Percentiles rank a stretch among this genome's conserved stretches.
Evolutionary conservation across 2,329 filamentous ascomycete genomes (phyloP).

Genomic region (Lecanicillium sp.): DNA sequence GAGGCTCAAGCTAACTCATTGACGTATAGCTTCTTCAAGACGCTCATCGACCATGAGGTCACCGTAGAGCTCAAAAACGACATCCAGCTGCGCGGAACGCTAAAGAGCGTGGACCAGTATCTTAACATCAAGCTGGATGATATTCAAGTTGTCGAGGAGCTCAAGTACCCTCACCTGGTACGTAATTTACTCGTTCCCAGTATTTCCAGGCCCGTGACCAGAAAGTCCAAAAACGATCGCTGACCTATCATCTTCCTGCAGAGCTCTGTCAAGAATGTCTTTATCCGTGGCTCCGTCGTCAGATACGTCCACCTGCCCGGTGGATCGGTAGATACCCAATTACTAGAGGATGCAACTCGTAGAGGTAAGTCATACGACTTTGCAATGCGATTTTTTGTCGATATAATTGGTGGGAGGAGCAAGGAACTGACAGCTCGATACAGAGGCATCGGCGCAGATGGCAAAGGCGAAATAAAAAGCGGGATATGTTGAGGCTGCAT

Average conservation of each 20-base stretch:
- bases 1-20: neutral
- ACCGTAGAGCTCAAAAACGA: constrained; percentile 99
- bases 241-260: constrained; percentile 16
- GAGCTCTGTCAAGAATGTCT: constrained; percentile 87
- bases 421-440: constrained; percentile 9
- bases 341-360: constrained; percentile 85
- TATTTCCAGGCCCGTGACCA: no score
- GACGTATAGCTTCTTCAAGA: constrained; percentile 82
- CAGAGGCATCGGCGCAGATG: constrained; percentile 50
- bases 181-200: constrained; percentile 18
- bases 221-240: no score
- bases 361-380: constrained; percentile 70
- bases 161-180: constrained; percentile 90
- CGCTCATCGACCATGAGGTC: constrained; percentile 92
- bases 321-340: constrained; percentile 71
- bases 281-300: constrained; percentile 88
- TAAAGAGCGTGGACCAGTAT: constrained; percentile 98
- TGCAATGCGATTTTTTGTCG: no score
- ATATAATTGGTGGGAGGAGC: constrained; percentile 2
- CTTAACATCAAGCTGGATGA: constrained; percentile 99
- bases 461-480: constrained; percentile 41
- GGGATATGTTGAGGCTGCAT: neutral
- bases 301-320: constrained; percentile 85
- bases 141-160: constrained; percentile 83
- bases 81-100: constrained; percentile 87